These are phyloP conservation scores for Solanum ahanhuiri DNA, from an alignment of 257 asterid genomes.

Conservation along the genomic window DNA sequence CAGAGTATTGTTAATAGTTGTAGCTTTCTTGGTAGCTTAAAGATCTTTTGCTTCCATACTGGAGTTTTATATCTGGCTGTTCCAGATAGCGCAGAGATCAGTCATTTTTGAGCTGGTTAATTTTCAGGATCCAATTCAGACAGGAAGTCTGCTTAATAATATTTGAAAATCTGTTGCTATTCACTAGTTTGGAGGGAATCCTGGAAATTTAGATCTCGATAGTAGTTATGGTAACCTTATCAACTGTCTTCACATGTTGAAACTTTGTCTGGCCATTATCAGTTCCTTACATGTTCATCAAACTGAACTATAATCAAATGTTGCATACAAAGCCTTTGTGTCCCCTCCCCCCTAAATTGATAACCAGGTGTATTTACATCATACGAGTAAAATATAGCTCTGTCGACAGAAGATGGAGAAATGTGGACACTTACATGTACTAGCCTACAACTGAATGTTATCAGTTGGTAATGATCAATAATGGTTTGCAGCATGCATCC, in stretches of 20 bases:
- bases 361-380: no score
- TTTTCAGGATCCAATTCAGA: not conserved
- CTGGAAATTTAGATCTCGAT: not conserved
- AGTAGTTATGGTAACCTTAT: not conserved
- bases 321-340: not conserved
- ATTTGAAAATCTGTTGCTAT: not conserved
- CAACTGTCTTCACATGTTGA: not conserved
- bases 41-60: not conserved
- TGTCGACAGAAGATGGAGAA: not conserved
- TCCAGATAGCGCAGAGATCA: not conserved
- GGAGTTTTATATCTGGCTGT: not conserved
- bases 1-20: not conserved
- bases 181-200: not conserved
- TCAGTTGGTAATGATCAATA: not conserved
- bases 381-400: not conserved
- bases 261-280: not conserved
- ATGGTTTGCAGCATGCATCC: not conserved
- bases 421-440: not conserved
- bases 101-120: not conserved
- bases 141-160: not conserved
- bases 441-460: not conserved
- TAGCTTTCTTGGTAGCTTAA: not conserved
- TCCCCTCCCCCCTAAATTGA: no score
- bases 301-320: not conserved
- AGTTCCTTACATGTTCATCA: not conserved